Percentiles rank a stretch among this genome's conserved stretches.
Conservation (phyloP, 1,284 basidiomycete genomes). For the Ganoderma meredithae region DNA sequence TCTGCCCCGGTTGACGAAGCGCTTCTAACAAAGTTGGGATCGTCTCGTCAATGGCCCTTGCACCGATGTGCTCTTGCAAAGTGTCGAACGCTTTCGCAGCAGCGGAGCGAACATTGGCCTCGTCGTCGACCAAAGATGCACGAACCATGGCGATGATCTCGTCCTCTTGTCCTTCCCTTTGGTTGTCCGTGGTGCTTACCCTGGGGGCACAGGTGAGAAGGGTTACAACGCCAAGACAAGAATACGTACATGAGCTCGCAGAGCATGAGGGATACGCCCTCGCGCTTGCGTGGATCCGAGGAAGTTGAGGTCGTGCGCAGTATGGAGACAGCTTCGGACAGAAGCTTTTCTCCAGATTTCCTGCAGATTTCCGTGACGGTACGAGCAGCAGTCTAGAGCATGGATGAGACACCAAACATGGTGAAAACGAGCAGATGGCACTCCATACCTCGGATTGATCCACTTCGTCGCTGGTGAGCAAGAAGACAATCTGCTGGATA, state of each 20-base stretch:
- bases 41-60: slow-evolving; percentile 94
- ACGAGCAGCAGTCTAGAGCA: slow-evolving; percentile 77
- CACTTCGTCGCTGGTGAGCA: slow-evolving; percentile 81
- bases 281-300: slow-evolving; percentile 77
- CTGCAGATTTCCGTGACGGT: slow-evolving; percentile 91
- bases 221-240: not conserved
- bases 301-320: slow-evolving; percentile 78
- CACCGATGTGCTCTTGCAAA: slow-evolving; percentile 90
- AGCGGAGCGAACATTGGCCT: slow-evolving; percentile 87
- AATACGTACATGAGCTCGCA: slow-evolving; percentile 84
- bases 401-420: slow-evolving; percentile 18
- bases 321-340: slow-evolving; percentile 86
- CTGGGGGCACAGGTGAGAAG: slow-evolving; percentile 45
- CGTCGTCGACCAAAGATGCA: slow-evolving; percentile 87
- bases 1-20: slow-evolving; percentile 88
- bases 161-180: slow-evolving; percentile 91
- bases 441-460: slow-evolving; percentile 89
- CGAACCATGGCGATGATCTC: slow-evolving; percentile 90
- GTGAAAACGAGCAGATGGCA: not conserved
- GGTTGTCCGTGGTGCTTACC: slow-evolving; percentile 85
- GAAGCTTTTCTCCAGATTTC: slow-evolving; percentile 95
- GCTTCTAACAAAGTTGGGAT: slow-evolving; percentile 96
- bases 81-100: slow-evolving; percentile 96
- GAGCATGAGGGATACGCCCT: slow-evolving; percentile 90
- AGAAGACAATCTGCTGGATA: slow-evolving; percentile 74